Conservation (phyloP, 805 yeast species). For the Lachancea lanzarotensis region DNA sequence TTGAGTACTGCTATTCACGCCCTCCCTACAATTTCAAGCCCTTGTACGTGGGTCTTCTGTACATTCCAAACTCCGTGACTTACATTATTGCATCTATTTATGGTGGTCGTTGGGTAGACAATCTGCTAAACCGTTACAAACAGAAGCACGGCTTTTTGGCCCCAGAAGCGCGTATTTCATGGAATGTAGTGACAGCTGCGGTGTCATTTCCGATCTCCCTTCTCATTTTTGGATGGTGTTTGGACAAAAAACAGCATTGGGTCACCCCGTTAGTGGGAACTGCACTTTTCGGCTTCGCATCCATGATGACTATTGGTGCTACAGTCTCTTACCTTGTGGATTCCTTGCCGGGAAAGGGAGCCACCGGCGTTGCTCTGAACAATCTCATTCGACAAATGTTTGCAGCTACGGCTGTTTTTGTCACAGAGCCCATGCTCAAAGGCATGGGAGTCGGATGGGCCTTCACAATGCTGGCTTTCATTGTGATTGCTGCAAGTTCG, state of each 20-base stretch:
- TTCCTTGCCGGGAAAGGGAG: slow-evolving; percentile 79
- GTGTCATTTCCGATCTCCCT: slow-evolving; percentile 55
- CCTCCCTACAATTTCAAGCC: slow-evolving; percentile 66
- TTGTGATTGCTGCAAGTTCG: slow-evolving; percentile 40
- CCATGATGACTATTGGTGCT: slow-evolving; percentile 78
- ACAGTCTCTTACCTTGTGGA: slow-evolving; percentile 78
- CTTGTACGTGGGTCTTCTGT: slow-evolving; percentile 63
- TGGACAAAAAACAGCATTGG: slow-evolving; percentile 63
- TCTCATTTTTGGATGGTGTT: slow-evolving; percentile 77
- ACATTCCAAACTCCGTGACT: slow-evolving; percentile 77
- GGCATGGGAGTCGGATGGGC: slow-evolving; percentile 71
- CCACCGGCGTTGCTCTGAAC: slow-evolving; percentile 81
- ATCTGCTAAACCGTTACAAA: slow-evolving; percentile 46
- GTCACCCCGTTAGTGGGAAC: slow-evolving; percentile 75
- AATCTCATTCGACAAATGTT: slow-evolving; percentile 65
- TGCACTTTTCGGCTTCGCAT: slow-evolving; percentile 72
- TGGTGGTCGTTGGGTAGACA: slow-evolving; percentile 79
- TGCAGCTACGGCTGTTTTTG: slow-evolving; percentile 72
- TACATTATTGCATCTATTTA: slow-evolving; percentile 68
- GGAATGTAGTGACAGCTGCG: slow-evolving; percentile 64
- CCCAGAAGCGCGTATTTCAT: slow-evolving; percentile 76
- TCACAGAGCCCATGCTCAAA: slow-evolving; percentile 59
- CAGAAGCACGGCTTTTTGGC: slow-evolving; percentile 56
- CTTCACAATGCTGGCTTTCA: slow-evolving; percentile 58
- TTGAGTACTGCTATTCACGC: slow-evolving; percentile 54